Conservation (phyloP, 2,329 filamentous ascomycete genomes). For the Purpureocillium takamizusanense region DNA sequence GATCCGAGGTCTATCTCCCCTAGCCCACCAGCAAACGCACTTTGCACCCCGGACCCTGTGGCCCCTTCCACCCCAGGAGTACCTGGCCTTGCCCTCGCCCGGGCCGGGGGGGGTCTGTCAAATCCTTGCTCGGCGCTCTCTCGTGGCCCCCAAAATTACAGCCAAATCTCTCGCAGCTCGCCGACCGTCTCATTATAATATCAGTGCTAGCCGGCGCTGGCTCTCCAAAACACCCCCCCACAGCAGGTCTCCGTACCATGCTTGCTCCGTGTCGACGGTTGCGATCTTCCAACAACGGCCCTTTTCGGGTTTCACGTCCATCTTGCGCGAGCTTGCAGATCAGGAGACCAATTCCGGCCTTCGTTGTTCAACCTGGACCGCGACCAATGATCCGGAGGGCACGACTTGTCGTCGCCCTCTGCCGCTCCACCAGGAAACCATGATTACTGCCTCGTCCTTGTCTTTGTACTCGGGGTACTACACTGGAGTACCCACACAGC, state of each 20-base stretch:
- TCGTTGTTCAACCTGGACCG: conserved; percentile 5
- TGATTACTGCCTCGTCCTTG: conserved; percentile 12
- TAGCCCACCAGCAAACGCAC: conserved; percentile 4
- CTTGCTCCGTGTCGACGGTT: conserved; percentile 1
- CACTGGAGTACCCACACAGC: conserved; percentile 8
- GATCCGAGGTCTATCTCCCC: conserved; percentile 3
- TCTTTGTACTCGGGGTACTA: conserved; percentile 16
- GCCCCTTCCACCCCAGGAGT: conserved; percentile 2
- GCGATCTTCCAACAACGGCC: conserved; percentile 1
- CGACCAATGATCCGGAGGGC: conserved; percentile 6
- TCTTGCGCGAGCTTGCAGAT: conserved; percentile 3
- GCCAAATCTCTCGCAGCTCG: conserved; percentile 1
- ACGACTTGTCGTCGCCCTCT: conserved; percentile 8
- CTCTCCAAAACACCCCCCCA: conserved; percentile 4
- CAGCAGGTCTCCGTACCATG: conserved; percentile 1
- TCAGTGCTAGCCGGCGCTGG: conserved; percentile 3
- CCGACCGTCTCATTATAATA: conserved; percentile 1
- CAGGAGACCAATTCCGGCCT: conserved; percentile 3
- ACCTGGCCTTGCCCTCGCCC: too few species aligned
- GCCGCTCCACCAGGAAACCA: conserved; percentile 7
- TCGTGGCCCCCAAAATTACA: conserved; percentile 4
- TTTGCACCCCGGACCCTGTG: conserved; percentile 1
- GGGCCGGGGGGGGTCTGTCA: background rate
- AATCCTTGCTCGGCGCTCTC: conserved; percentile 3
- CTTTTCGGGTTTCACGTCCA: conserved; percentile 1